Evolutionary conservation across 352 stramenopile genomes (phyloP).

Genomic region (Phytophthora cajani): DNA sequence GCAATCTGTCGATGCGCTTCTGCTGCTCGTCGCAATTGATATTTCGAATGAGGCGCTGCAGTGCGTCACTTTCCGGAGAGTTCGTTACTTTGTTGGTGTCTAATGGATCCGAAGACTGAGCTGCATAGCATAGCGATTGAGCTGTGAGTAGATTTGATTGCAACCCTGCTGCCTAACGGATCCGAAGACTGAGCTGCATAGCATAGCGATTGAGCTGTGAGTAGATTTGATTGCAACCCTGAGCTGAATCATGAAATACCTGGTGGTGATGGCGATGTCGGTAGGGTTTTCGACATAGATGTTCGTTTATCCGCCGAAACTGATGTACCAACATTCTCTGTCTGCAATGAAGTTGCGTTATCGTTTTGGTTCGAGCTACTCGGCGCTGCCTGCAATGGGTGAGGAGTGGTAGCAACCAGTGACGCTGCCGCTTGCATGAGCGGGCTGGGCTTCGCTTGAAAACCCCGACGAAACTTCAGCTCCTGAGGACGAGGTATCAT

Average conservation of each 20-base stretch:
- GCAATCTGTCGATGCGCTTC: conserved; percentile 43
- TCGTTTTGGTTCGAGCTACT: conserved; percentile 15
- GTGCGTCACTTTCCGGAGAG: conserved; percentile 15
- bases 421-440: conserved; percentile 38
- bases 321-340: background rate
- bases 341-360: background rate
- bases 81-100: conserved; percentile 18
- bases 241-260: conserved; percentile 15
- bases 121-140: background rate
- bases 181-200: conserved; percentile 1
- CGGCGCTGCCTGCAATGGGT: background rate
- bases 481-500: conserved; percentile 24
- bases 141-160: background rate
- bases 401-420: conserved; percentile 12
- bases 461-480: conserved; percentile 36
- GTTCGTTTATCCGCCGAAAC: background rate
- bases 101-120: background rate
- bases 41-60: conserved; percentile 34
- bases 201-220: background rate
- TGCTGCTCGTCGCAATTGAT: conserved; percentile 45
- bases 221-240: background rate
- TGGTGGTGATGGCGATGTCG: background rate
- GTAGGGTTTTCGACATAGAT: background rate
- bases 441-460: conserved; percentile 14
- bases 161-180: background rate